Evolutionary conservation across 306 rosid genomes (phyloP).

Genomic region (Geum urbanum): DNA sequence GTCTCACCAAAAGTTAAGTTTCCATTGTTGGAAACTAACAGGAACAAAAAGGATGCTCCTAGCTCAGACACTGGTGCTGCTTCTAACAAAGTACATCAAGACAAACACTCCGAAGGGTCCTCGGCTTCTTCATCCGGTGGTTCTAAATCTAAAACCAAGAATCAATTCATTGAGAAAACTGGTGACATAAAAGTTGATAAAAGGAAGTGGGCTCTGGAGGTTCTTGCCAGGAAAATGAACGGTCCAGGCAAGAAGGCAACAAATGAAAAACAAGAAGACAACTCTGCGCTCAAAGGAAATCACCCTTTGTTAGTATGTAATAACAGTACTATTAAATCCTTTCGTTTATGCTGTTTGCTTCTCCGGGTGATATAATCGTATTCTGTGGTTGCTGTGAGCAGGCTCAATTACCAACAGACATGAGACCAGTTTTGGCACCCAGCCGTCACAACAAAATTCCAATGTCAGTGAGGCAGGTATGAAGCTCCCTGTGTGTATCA

Average conservation of each 20-base stretch:
- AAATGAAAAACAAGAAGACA: conserved; percentile 52
- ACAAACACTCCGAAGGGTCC: conserved; percentile 36
- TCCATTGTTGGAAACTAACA: conserved; percentile 38
- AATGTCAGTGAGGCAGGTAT: conserved; percentile 87
- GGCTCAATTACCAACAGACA: conserved; percentile 86
- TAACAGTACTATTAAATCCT: conserved; percentile 13
- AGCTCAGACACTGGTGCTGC: conserved; percentile 37
- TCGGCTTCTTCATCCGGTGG: conserved; percentile 38
- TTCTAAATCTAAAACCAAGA: conserved; percentile 39
- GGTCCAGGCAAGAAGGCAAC: conserved; percentile 39
- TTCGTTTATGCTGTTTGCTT: conserved; percentile 26
- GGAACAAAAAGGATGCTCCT: conserved; percentile 33
- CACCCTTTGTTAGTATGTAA: conserved; percentile 84
- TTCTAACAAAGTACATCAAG: conserved; percentile 41
- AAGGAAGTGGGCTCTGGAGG: conserved; percentile 91
- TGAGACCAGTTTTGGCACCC: conserved; percentile 76
- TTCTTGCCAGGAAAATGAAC: conserved; percentile 81
- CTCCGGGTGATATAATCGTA: conserved; percentile 21
- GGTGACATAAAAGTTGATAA: conserved; percentile 56
- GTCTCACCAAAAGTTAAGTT: conserved; percentile 35
- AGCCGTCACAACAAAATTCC: conserved; percentile 77
- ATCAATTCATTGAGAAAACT: conserved; percentile 43
- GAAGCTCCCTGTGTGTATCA: conserved; percentile 17
- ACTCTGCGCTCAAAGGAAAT: conserved; percentile 59
- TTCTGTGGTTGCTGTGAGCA: conserved; percentile 46